Conservation (phyloP, 2,329 filamentous ascomycete genomes). For the Chrysoporthe deuterocubensis region DNA sequence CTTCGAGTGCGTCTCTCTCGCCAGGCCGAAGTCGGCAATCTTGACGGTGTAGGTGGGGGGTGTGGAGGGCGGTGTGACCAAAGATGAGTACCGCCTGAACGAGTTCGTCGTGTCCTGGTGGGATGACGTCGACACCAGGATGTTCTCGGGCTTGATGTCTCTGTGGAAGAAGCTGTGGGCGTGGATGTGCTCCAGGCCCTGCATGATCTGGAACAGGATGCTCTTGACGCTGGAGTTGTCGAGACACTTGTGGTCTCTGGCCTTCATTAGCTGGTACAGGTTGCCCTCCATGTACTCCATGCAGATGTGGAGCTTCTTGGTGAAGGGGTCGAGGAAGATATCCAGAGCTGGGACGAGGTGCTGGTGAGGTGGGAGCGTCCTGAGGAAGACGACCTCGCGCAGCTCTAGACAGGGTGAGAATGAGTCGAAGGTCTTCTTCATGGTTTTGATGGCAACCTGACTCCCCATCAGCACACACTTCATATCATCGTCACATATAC, state of each 20-base stretch:
- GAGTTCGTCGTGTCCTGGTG: constrained; percentile 81
- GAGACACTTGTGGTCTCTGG: constrained; percentile 90
- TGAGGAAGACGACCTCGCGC: constrained; percentile 94
- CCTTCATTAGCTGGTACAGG: constrained; percentile 98
- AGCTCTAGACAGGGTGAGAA: constrained; percentile 89
- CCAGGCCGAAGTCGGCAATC: constrained; percentile 96
- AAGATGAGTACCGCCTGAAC: constrained; percentile 88
- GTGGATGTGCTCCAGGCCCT: constrained; percentile 95
- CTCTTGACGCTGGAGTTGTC: constrained; percentile 94
- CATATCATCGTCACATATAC: neutral
- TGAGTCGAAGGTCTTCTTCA: constrained; percentile 99
- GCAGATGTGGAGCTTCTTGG: constrained; percentile 93
- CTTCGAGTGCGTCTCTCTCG: constrained; percentile 96
- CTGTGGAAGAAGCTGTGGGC: constrained; percentile 97
- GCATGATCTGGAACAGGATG: constrained; percentile 95
- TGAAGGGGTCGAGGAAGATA: constrained; percentile 96
- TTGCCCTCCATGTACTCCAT: constrained; percentile 99
- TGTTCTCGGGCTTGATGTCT: constrained; percentile 99
- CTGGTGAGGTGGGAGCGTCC: constrained; percentile 82
- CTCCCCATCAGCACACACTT: constrained; percentile 15
- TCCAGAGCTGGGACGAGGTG: constrained; percentile 97
- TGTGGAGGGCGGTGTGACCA: constrained; percentile 93
- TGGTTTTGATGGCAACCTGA: constrained; percentile 98
- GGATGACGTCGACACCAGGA: constrained; percentile 89
- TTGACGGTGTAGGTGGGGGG: constrained; percentile 95